Evolutionary conservation across 192 early-diverging fungal genomes (phyloP).

Genomic region (Tieghemiomyces parasiticus): DNA sequence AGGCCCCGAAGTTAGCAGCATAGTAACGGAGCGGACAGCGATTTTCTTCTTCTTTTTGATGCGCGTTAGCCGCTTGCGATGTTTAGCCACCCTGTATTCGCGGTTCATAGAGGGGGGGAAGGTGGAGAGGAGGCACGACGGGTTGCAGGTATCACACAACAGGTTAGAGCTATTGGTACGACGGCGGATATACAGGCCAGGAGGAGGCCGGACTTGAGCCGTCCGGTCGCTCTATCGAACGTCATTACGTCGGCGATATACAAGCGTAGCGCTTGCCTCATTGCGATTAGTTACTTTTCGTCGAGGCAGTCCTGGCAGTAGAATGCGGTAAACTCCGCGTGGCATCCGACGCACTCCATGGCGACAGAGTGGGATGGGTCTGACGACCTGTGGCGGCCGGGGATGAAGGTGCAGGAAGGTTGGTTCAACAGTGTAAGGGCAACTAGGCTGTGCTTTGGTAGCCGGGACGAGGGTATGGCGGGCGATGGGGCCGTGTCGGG

Average conservation of each 20-base stretch:
- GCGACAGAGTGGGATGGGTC: constrained; percentile 8
- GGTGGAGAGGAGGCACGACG: background rate
- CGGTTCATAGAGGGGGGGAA: constrained; percentile 17
- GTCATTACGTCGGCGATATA: too few relatives aligned
- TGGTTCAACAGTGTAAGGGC: too few relatives aligned
- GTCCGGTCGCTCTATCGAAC: too few relatives aligned
- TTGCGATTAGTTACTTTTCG: constrained; percentile 20
- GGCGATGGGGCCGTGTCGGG: too few relatives aligned
- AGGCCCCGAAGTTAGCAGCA: background rate
- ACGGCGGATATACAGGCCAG: too few relatives aligned
- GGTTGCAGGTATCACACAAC: background rate
- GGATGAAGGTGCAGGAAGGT: too few relatives aligned
- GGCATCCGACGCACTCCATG: constrained; percentile 31
- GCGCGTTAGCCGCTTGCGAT: constrained; percentile 6
- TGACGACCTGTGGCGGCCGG: too few relatives aligned
- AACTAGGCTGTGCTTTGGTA: too few relatives aligned
- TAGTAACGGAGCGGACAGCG: constrained; percentile 8
- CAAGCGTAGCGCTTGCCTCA: constrained; percentile 18
- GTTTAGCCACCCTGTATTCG: constrained; percentile 14
- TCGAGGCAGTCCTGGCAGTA: constrained; percentile 26
- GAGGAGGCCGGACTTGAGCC: too few relatives aligned
- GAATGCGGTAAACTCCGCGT: constrained; percentile 12
- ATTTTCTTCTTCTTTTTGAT: constrained; percentile 8
- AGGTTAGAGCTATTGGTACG: background rate
- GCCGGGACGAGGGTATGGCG: too few relatives aligned